Evolutionary conservation across 345 rosid genomes (phyloP), one percentile per base, ranked within the genome.

Genomic region (Brassica nigra): DNA sequence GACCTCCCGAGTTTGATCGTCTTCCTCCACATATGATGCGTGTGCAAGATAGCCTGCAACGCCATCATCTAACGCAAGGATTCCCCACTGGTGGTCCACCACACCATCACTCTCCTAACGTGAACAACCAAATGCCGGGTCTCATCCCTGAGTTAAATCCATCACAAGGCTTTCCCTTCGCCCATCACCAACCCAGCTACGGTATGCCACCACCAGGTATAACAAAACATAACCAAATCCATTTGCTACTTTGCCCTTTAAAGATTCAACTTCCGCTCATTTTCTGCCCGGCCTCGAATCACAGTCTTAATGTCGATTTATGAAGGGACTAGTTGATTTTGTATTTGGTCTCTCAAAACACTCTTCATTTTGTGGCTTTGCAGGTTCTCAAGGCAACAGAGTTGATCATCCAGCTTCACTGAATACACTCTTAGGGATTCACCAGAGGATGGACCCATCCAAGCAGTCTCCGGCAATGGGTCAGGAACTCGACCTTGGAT

Each of bases 371-470:
- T 39, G 33, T 74, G 68, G 49, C 73, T 75, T 29, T 78, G 36
- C 85, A 92, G 94, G 79, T 83, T 69, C 90, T 30, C 88, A 87
- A 14, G 83, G 52, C 1, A 88, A 85, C 37, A 71, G 87, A 77
- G 80, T 74, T 79, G 83, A 74, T 78, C 93, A 86, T 77, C 89
- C 96, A 1, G 95, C 86, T 75, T 88, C 89, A 44, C 88, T 91
- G 71, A 94, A 88, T 75, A 83, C 92, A 85, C 88, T 92, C 39
- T 49, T 92, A 23, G 95, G 90, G 85, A 91, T 90, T 90, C 91
- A 92, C 34, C 87, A 85, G n/a, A 86, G 94, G 70, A 82, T 90
- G 73, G 90, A 88, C 27, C 73, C 92, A 4, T 62, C 82, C 0
- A 92, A 86, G 86, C 94, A 88, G 76, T 34, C 79, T 65, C 87